A percentile compares a stretch with the other conserved stretches of the same genome.
phyloP scores from a whole-genome alignment of 352 stramenopile species.

The Globisporangium ultimum region DNA sequence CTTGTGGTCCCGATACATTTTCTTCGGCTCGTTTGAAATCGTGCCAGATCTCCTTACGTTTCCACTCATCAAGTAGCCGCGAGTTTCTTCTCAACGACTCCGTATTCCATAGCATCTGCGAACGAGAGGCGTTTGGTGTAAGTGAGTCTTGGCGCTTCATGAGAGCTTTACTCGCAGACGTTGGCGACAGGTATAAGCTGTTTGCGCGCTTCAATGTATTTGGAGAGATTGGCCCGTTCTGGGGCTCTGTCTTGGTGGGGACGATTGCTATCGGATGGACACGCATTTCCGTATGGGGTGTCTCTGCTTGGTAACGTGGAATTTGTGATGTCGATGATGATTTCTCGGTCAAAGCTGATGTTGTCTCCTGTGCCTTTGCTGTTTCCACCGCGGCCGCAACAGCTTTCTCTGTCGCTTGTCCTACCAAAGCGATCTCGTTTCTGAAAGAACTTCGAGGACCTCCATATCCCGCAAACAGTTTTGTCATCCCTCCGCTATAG shows the following conservation, averaged over 20 bases:
- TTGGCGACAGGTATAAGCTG: constrained; percentile 28
- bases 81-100: constrained; percentile 27
- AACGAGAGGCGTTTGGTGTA: constrained; percentile 21
- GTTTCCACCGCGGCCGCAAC: neutral
- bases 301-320: neutral
- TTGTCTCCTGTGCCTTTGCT: neutral
- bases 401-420: constrained; percentile 6
- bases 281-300: neutral
- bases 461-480: constrained; percentile 7
- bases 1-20: constrained; percentile 20
- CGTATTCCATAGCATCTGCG: constrained; percentile 42
- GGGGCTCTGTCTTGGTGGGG: constrained; percentile 11
- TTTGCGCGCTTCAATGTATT: constrained; percentile 38
- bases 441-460: constrained; percentile 4
- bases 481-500: neutral
- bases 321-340: neutral
- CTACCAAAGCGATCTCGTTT: constrained; percentile 11
- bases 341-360: neutral
- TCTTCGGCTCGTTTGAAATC: constrained; percentile 67
- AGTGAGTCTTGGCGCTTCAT: constrained; percentile 22
- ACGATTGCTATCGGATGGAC: constrained; percentile 28
- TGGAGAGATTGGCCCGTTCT: constrained; percentile 23
- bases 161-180: constrained; percentile 8
- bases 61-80: constrained; percentile 61
- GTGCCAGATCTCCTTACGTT: constrained; percentile 75